Evolutionary conservation across 2,329 filamentous ascomycete species (phyloP), one percentile per base, ranked within the genome.

Genomic region (Parastagonospora nodorum): DNA sequence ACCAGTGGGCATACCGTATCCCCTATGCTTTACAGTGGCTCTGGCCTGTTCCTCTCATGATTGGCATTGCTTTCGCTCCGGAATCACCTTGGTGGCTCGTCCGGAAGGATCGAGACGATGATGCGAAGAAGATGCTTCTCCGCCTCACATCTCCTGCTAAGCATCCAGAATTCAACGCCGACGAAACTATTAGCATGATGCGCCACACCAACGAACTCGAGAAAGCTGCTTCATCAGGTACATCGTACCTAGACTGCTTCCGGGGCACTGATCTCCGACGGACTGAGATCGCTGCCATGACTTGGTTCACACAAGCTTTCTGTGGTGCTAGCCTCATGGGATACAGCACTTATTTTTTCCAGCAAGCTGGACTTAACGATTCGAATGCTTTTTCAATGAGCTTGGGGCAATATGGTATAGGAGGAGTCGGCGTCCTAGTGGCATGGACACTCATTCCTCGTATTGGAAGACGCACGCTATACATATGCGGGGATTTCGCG

Each of bases 201-300:
- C 84, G 90, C 4, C 89, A 94, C 68, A 96, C 91, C 4, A 92
- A 89, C 5, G 88, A 88, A 1, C 77, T 95, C 11, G 92, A 96
- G 71, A 82, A 89, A 67, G 78, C 84, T 71, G 86, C 90, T 8
- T 65, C 64, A 33, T 77, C 78, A 10, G 90, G 90, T 32, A 84
- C 88, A 8, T 86, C 82, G 32, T 96, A 94, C 74, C 73, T 83
- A 61, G 91, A 96, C 72, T 96, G 91, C 77, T 95, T 96, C 82
- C 87, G 82, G 71, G 89, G 90, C n/a, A 83, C 84, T 15, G 87
- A 96, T 68, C 79, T 87, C 44, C 87, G 91, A 52, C 85, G 91
- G 16, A 96, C 91, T 2, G 90, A 90, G 66, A 86, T 88, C 55
- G 79, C 83, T 15, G 82, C 80, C 59, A 75, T 78, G 72, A 70